These are phyloP conservation scores for Datura wrightii DNA, from an alignment of 257 asterid genomes.

Conservation along the genomic window DNA sequence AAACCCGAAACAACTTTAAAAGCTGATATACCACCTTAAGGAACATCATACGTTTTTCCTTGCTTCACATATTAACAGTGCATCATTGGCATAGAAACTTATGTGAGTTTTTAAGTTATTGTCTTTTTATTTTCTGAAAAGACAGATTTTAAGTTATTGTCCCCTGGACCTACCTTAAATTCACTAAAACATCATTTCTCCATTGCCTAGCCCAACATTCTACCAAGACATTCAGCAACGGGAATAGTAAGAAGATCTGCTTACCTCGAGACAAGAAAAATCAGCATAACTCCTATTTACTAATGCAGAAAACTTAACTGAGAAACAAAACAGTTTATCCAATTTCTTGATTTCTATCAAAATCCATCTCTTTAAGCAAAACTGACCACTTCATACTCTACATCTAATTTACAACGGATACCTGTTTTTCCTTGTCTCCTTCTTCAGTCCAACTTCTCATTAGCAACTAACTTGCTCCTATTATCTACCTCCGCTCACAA, in stretches of 20 bases:
- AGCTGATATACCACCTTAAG: background rate
- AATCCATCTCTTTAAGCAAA: background rate
- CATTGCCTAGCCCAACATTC: background rate
- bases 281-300: constrained; percentile 1
- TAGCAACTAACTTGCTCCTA: background rate
- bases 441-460: background rate
- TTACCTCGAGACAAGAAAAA: background rate
- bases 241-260: background rate
- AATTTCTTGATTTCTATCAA: background rate
- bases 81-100: background rate
- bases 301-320: background rate
- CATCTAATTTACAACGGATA: constrained; percentile 3
- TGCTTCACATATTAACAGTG: background rate
- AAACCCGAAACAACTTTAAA: background rate
- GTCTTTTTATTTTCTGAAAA: background rate
- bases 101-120: background rate
- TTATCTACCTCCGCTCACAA: background rate
- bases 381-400: background rate
- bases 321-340: background rate
- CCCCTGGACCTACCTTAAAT: background rate
- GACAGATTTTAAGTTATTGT: background rate
- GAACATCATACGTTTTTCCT: background rate
- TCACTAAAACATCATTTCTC: background rate
- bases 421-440: background rate
- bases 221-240: background rate